Percentiles rank a stretch among this genome's conserved stretches.
These are phyloP conservation scores for Metrosideros polymorpha DNA, from an alignment of 441 rosid species.

Conservation along the genomic window DNA sequence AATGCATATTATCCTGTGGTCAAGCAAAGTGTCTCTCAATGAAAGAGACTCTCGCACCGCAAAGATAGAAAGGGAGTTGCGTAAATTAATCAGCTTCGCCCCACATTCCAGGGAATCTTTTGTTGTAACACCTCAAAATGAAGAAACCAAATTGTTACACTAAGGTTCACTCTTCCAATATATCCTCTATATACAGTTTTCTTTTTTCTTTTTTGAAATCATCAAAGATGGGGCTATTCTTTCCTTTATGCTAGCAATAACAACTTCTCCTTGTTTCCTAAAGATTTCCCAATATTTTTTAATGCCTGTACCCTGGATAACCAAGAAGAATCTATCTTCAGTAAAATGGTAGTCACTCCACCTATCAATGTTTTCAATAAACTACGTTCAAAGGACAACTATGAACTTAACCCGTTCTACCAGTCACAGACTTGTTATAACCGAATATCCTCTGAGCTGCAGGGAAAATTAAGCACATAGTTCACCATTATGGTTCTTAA, in stretches of 20 bases:
- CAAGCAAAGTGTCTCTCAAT: background rate
- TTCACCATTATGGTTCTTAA: background rate
- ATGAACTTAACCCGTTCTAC: background rate
- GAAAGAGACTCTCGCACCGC: background rate
- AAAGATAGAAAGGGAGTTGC: background rate
- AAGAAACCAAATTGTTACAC: background rate
- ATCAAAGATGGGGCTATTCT: background rate
- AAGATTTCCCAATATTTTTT: background rate
- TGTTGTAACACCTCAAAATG: background rate
- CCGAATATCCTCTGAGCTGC: background rate
- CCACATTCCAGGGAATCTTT: background rate
- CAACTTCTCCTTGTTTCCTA: background rate
- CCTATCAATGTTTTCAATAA: background rate
- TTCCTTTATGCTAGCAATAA: background rate
- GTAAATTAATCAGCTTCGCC: background rate
- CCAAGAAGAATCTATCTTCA: background rate
- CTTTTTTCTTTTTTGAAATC: background rate
- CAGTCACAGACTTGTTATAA: background rate
- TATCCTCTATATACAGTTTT: background rate
- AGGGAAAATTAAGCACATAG: background rate
- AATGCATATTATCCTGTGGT: background rate
- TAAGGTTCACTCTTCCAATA: background rate
- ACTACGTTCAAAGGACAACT: background rate
- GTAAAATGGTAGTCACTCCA: background rate
- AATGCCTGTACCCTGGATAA: background rate